A percentile compares a stretch with the other conserved stretches of the same genome.
Evolutionary conservation across 306 rosid genomes (phyloP).

Genomic region (Begonia peltatifolia): DNA sequence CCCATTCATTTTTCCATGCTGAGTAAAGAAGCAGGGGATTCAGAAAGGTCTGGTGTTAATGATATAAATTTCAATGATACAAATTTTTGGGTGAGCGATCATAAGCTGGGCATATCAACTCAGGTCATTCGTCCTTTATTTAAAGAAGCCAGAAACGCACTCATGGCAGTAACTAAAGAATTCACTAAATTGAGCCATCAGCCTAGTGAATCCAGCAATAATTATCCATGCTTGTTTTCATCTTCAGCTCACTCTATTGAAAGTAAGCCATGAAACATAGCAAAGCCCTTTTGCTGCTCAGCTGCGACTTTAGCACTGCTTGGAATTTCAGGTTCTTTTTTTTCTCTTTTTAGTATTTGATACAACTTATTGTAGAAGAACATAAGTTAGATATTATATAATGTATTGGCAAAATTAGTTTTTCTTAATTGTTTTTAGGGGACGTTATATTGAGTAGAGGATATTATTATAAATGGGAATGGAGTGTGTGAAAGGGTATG

Average conservation of each 20-base stretch:
- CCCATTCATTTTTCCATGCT: conserved; percentile 49
- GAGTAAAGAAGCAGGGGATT: conserved; percentile 23
- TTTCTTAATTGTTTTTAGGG: too few relatives aligned
- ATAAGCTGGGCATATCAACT: too few relatives aligned
- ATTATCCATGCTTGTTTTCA: conserved; percentile 12
- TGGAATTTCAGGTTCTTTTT: conserved; percentile 72
- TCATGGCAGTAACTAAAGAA: conserved; percentile 35
- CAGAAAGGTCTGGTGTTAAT: conserved; percentile 11
- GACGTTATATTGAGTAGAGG: too few relatives aligned
- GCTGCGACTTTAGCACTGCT: conserved; percentile 75
- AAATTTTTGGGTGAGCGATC: too few relatives aligned
- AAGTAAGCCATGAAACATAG: conserved; percentile 52
- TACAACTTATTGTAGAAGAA: too few relatives aligned
- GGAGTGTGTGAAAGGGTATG: too few relatives aligned
- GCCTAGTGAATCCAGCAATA: conserved; percentile 9
- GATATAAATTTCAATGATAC: conserved; percentile 11
- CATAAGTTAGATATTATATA: too few relatives aligned
- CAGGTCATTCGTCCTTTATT: too few relatives aligned
- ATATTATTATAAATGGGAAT: too few relatives aligned
- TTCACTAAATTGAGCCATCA: conserved; percentile 23
- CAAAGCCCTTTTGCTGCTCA: conserved; percentile 56
- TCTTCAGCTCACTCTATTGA: conserved; percentile 25
- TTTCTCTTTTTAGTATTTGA: neutral
- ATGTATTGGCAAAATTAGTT: too few relatives aligned
- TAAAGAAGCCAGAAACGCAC: conserved; percentile 37